These are phyloP conservation scores for Fusarium sp. DNA, from an alignment of 2,329 filamentous ascomycete species.

Conservation along the genomic window DNA sequence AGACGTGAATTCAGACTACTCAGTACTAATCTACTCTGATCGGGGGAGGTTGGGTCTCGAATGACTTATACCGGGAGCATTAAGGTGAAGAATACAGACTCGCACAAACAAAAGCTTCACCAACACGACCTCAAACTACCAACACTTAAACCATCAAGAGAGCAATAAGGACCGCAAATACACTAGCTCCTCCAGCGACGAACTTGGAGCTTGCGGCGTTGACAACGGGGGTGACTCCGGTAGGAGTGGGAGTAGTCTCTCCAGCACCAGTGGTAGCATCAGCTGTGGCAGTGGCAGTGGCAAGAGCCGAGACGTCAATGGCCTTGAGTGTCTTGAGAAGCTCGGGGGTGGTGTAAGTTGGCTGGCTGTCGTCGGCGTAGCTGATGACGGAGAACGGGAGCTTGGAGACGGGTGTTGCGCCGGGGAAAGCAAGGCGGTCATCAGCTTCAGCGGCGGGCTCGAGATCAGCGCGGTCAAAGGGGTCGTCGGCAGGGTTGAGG, in stretches of 20 bases:
- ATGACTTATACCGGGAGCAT: not conserved
- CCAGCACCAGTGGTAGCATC: not conserved
- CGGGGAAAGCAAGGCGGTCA: conserved; percentile 42
- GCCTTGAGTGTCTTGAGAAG: conserved; percentile 42
- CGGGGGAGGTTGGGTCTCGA: not conserved
- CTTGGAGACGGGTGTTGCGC: conserved; percentile 37
- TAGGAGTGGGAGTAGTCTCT: not conserved
- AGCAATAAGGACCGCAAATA: conserved; percentile 11
- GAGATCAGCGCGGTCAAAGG: conserved; percentile 40
- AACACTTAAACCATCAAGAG: conserved; percentile 8
- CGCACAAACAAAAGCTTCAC: not conserved
- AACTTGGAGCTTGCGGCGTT: conserved; percentile 22
- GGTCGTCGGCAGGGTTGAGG: conserved; percentile 33
- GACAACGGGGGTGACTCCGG: conserved; percentile 7
- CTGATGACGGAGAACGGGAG: conserved; percentile 41
- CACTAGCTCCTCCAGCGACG: conserved; percentile 1
- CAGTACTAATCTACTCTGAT: not conserved
- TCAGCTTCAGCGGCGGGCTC: conserved; percentile 33
- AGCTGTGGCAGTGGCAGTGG: conserved; percentile 3
- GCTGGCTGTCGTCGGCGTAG: conserved; percentile 32
- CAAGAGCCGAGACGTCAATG: conserved; percentile 17
- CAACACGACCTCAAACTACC: not conserved
- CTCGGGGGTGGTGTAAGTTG: conserved; percentile 41
- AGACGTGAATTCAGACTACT: not conserved
- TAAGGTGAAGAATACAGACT: not conserved